A percentile compares a stretch with the other conserved stretches of the same genome.
These are phyloP conservation scores for Mycena crocata DNA, from an alignment of 768 basidiomycete species.

Conservation along the genomic window DNA sequence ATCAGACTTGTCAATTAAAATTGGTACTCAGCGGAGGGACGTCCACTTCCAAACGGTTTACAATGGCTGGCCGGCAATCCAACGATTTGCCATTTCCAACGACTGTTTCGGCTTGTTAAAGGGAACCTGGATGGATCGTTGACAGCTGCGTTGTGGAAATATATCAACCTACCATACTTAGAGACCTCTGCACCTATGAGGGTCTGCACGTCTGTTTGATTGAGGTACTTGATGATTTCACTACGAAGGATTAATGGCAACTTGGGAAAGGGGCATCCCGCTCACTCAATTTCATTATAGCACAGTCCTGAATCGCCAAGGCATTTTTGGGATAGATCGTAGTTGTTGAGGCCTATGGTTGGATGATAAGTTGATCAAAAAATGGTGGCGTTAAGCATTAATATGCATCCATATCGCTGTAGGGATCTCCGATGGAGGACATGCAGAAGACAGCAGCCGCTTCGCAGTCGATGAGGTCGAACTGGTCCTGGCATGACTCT, in stretches of 20 bases:
- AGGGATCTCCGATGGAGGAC: slow-evolving; percentile 39
- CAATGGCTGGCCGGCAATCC: no score
- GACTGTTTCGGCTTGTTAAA: no score
- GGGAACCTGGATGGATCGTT: no score
- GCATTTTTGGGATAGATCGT: slow-evolving; percentile 23
- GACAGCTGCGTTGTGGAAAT: no score
- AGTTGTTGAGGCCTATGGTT: slow-evolving; percentile 12
- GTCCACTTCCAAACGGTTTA: no score
- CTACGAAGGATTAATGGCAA: neutral
- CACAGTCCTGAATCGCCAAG: neutral
- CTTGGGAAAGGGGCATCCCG: neutral
- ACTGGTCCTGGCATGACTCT: slow-evolving; percentile 53
- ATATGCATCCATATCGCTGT: slow-evolving; percentile 44
- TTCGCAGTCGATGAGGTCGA: slow-evolving; percentile 56
- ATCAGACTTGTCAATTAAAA: no score
- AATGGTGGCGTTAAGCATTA: neutral
- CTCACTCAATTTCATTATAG: slow-evolving; percentile 20
- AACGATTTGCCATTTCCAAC: no score
- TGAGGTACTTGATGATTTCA: slow-evolving; percentile 24
- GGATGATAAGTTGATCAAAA: neutral
- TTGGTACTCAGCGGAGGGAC: no score
- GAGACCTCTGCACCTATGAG: slow-evolving; percentile 38
- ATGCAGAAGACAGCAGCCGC: slow-evolving; percentile 56
- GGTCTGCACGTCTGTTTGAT: slow-evolving; percentile 19
- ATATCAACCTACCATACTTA: slow-evolving; percentile 10